These are phyloP conservation scores for Acanthamoeba healyi DNA, from an alignment of 208 protist species.

Conservation along the genomic window DNA sequence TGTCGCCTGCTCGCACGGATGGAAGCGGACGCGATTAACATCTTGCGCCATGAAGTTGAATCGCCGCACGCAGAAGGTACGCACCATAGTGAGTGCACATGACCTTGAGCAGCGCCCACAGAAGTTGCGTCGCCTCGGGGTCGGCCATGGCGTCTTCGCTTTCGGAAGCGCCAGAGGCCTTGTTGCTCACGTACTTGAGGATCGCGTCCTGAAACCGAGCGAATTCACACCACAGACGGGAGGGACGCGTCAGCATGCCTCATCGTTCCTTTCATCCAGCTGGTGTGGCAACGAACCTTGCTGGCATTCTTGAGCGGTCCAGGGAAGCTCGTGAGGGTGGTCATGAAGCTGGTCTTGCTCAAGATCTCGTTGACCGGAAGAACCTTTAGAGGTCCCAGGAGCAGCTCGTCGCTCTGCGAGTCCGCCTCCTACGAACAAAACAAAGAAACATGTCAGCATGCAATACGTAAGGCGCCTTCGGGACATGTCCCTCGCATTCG, in stretches of 20 bases:
- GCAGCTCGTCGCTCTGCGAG: neutral
- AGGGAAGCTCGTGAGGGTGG: constrained; percentile 11
- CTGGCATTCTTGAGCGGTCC: neutral
- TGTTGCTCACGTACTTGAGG: neutral
- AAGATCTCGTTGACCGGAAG: neutral
- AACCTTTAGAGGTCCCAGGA: constrained; percentile 26
- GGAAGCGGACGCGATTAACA: too few species aligned
- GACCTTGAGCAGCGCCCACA: constrained; percentile 48
- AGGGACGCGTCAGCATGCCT: neutral
- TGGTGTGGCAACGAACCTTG: neutral
- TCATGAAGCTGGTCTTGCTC: constrained; percentile 36
- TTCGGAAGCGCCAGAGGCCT: neutral
- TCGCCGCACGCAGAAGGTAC: neutral
- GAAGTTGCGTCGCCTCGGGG: neutral
- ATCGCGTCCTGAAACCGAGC: neutral
- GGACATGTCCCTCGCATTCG: neutral
- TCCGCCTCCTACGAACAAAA: neutral
- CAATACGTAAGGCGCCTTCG: too few species aligned
- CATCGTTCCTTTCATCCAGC: neutral
- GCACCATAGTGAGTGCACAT: constrained; percentile 51
- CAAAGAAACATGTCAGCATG: neutral
- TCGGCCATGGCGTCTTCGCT: neutral
- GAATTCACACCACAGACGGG: neutral
- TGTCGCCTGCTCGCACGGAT: neutral
- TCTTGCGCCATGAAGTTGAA: too few species aligned